Evolutionary conservation across 805 yeast species (phyloP), one percentile per base, ranked within the genome.

Genomic region (Ogataea saltuana): DNA sequence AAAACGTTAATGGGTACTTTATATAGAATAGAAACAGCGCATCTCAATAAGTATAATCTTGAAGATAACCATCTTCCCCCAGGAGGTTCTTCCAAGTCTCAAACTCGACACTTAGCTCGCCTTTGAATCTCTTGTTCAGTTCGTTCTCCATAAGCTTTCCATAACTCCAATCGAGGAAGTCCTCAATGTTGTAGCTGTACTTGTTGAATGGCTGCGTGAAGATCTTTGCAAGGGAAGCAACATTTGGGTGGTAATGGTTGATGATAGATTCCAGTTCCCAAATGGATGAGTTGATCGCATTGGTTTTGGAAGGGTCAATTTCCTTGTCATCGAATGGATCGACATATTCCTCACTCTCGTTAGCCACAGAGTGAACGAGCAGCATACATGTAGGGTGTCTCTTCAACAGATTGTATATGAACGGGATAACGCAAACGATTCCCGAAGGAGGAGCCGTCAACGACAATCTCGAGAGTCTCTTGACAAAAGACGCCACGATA

Each of bases 301-400:
- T 70, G 0, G 97, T 85, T 45, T 75, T 69, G 44, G 84, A 72
- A 2, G 99, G 99, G 60, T 91, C 88, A 1, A 48, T 41, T 55
- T 87, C 95, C 1, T 61, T 47, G 25, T 70, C 66, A 50, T 84
- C 70, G 59, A 76, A 91, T 4, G 95, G 85, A 60, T 93, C 98
- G 6, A 35, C 42, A 22, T 30, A 44, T 4, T 32, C 38, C 51
- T 67, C 72, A 3, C 55, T 48, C 18, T 45, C 47, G 42, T 71
- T 77, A 3, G 60, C 60, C 1, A 75, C 56, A 33, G 74, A 71
- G 57, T 93, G 98, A 31, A 91, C 73, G 75, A 91, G 70, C 18
- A 84, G 70, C 96, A 90, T 91, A 71, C 97, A 90, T 4, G 90
- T 80, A 33, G 97, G 97, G 65, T 93, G 99, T 55, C 88, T 80